Evolutionary conservation across 1,284 basidiomycete species (phyloP).

Genomic region (Cystobasidium pallidum): DNA sequence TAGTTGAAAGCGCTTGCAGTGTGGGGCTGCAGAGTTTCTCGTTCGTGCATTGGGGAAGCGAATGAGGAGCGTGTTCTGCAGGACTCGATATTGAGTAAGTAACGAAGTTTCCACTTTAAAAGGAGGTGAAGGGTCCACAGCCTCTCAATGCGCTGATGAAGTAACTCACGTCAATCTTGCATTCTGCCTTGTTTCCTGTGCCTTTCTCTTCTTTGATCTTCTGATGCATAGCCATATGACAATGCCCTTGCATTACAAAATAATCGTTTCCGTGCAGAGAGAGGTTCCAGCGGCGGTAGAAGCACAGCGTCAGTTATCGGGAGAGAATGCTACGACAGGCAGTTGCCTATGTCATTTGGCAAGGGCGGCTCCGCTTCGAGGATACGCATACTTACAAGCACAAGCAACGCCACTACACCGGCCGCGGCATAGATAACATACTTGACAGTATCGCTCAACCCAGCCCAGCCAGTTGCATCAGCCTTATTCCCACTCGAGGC

Average conservation of each 20-base stretch:
- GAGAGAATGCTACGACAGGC: too few species aligned
- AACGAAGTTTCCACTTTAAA: too few species aligned
- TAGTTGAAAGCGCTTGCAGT: background rate
- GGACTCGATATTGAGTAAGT: too few species aligned
- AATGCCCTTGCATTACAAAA: too few species aligned
- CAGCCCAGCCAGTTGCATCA: slow-evolving; percentile 19
- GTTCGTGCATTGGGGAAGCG: slow-evolving; percentile 35
- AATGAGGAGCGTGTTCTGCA: slow-evolving; percentile 39
- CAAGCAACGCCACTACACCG: slow-evolving; percentile 20
- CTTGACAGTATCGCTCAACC: slow-evolving; percentile 23
- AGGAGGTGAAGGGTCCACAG: too few species aligned
- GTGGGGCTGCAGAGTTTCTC: slow-evolving; percentile 32
- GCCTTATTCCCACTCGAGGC: background rate
- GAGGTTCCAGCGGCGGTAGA: too few species aligned
- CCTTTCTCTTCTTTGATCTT: slow-evolving; percentile 29
- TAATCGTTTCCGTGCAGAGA: too few species aligned
- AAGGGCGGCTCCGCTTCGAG: too few species aligned
- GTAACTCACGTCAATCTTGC: slow-evolving; percentile 39
- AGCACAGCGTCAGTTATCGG: too few species aligned
- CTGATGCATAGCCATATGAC: slow-evolving; percentile 22
- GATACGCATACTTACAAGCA: slow-evolving; percentile 42
- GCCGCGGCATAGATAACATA: slow-evolving; percentile 42
- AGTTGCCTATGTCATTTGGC: too few species aligned
- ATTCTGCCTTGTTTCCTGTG: slow-evolving; percentile 22
- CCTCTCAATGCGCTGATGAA: too few species aligned